Percentiles rank a stretch among this genome's conserved stretches.
Conservation (phyloP, 2,329 filamentous ascomycete genomes). For the Penicillium crustosum region DNA sequence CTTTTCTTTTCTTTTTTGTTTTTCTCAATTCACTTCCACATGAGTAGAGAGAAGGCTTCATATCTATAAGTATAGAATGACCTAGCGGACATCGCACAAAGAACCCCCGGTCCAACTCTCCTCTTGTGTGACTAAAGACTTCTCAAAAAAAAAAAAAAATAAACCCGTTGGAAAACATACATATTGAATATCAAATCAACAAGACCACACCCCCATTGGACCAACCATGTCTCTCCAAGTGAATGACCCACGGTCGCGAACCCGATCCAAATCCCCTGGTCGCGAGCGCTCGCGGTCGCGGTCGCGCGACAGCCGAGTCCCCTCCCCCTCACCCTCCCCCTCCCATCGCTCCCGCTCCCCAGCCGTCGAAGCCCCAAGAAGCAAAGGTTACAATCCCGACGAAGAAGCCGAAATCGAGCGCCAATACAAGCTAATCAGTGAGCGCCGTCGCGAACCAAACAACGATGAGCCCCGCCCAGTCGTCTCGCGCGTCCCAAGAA, state of each 20-base stretch:
- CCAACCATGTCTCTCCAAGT: constrained; percentile 40
- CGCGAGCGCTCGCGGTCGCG: constrained; percentile 46
- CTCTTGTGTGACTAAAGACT: not conserved
- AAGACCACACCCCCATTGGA: constrained; percentile 8
- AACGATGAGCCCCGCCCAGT: constrained; percentile 3
- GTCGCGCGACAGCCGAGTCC: constrained; percentile 43
- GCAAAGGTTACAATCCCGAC: constrained; percentile 15
- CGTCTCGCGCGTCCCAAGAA: constrained; percentile 19
- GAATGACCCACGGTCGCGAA: constrained; percentile 44
- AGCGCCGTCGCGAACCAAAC: constrained; percentile 5
- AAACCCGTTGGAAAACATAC: not conserved
- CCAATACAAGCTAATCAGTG: constrained; percentile 22
- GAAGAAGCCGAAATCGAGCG: constrained; percentile 26
- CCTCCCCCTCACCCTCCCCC: constrained; percentile 30
- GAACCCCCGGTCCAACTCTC: not conserved
- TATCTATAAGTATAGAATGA: not conserved
- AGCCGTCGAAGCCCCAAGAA: constrained; percentile 18
- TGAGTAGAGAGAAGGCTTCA: not conserved
- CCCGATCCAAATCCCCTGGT: constrained; percentile 48
- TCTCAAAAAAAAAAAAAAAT: not conserved
- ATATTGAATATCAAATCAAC: not conserved
- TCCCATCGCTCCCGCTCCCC: constrained; percentile 27
- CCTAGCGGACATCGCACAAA: not conserved
- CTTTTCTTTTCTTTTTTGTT: not conserved
- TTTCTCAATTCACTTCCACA: not conserved